phyloP scores from a whole-genome alignment of 768 basidiomycete genomes.

The Collybiopsis confluens region DNA sequence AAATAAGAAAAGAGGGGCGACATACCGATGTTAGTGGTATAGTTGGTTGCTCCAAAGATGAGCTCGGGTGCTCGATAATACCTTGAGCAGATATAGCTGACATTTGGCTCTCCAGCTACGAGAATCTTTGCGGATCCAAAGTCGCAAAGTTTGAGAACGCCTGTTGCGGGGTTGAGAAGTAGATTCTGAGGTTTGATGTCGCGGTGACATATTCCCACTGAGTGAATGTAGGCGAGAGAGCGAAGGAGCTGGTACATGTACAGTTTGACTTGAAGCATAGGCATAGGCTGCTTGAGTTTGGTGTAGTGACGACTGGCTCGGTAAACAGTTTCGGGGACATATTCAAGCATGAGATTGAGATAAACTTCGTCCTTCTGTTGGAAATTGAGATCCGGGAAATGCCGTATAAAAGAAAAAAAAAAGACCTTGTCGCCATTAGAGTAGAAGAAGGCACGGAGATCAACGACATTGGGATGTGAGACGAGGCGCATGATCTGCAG shows the following conservation, averaged over 20 bases:
- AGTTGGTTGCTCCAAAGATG: slow-evolving; percentile 99
- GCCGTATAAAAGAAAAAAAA: slow-evolving; percentile 3
- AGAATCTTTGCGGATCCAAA: slow-evolving; percentile 99
- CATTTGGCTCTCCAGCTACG: slow-evolving; percentile 96
- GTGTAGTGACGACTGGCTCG: slow-evolving; percentile 98
- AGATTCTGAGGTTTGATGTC: slow-evolving; percentile 99
- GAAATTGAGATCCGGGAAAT: slow-evolving; percentile 3
- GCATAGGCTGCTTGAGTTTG: slow-evolving; percentile 99
- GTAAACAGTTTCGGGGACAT: slow-evolving; percentile 98
- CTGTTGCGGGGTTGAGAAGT: slow-evolving; percentile 93
- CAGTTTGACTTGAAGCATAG: slow-evolving; percentile 98
- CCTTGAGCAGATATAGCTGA: slow-evolving; percentile 98
- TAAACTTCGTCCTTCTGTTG: slow-evolving; percentile 98
- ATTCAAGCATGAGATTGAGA: slow-evolving; percentile 98
- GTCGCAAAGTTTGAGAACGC: slow-evolving; percentile 96
- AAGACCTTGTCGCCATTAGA: slow-evolving; percentile 97
- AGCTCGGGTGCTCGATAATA: slow-evolving; percentile 99
- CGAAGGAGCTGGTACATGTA: slow-evolving; percentile 99
- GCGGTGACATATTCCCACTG: slow-evolving; percentile 98
- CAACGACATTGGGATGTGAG: slow-evolving; percentile 95
- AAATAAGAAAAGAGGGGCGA: background rate
- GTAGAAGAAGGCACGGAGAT: slow-evolving; percentile 97
- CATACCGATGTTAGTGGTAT: slow-evolving; percentile 96
- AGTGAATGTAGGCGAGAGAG: slow-evolving; percentile 98
- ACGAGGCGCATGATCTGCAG: slow-evolving; percentile 98